A percentile compares a stretch with the other conserved stretches of the same genome.
phyloP scores from a whole-genome alignment of 495 filamentous ascomycete genomes.

The Penicillium flavigenum region DNA sequence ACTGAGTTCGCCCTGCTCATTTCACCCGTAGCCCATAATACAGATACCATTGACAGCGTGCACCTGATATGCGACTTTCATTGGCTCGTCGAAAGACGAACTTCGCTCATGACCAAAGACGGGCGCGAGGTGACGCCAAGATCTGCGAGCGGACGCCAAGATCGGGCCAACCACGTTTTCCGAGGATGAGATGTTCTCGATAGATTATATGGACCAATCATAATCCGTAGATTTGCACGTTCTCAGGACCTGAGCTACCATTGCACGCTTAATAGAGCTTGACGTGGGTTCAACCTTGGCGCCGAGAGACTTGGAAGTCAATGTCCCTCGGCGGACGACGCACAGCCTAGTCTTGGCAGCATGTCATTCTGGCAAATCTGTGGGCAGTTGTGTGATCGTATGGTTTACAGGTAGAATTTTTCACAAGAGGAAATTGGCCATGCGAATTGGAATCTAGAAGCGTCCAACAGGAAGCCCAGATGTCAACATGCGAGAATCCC shows the following conservation, averaged over 20 bases:
- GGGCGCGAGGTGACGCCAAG: constrained; percentile 12
- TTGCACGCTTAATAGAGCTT: constrained; percentile 13
- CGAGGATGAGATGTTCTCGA: neutral
- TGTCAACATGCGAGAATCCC: neutral
- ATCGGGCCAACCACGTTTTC: constrained; percentile 1
- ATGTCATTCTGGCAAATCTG: neutral
- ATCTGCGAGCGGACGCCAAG: constrained; percentile 8
- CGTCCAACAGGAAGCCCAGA: neutral
- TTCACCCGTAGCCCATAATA: constrained; percentile 1
- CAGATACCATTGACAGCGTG: constrained; percentile 8
- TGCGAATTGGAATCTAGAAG: neutral
- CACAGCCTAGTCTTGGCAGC: constrained; percentile 14
- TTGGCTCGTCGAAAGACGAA: neutral
- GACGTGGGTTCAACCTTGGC: neutral
- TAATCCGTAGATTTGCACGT: neutral
- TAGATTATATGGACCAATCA: neutral
- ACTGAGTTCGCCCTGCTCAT: neutral
- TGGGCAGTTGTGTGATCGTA: neutral
- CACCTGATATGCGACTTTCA: neutral
- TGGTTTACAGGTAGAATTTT: neutral
- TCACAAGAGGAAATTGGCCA: neutral
- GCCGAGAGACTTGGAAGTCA: constrained; percentile 9
- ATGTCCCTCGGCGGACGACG: constrained; percentile 4
- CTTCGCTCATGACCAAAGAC: neutral
- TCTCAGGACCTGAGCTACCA: neutral